phyloP scores from a whole-genome alignment of 1,284 basidiomycete genomes.

The Coniferiporia sulphurascens region DNA sequence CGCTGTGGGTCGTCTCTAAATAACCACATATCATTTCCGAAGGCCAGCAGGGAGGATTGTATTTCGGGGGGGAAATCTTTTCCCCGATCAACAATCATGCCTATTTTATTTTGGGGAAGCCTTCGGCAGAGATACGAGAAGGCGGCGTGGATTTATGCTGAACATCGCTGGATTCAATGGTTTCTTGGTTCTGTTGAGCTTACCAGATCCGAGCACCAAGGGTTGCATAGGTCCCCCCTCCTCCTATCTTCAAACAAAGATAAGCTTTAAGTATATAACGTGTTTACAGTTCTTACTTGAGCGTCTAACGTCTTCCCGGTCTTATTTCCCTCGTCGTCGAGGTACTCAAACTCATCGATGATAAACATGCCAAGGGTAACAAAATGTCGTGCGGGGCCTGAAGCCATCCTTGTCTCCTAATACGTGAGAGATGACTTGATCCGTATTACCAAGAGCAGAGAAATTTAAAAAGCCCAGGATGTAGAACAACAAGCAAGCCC shows the following conservation, averaged over 20 bases:
- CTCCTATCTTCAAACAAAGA: conserved; percentile 65
- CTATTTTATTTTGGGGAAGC: conserved; percentile 58
- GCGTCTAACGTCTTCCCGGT: conserved; percentile 40
- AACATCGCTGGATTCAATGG: not conserved
- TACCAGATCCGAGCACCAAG: conserved; percentile 82
- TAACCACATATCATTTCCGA: conserved; percentile 77
- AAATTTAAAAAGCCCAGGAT: not conserved
- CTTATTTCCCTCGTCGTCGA: conserved; percentile 49
- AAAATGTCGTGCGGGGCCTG: conserved; percentile 31
- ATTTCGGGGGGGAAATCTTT: conserved; percentile 68
- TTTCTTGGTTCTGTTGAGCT: conserved; percentile 14
- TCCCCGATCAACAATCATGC: conserved; percentile 84
- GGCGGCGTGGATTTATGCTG: not conserved
- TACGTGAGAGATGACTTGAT: not conserved
- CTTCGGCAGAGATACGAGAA: conserved; percentile 31
- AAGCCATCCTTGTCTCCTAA: not conserved
- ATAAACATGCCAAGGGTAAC: conserved; percentile 86
- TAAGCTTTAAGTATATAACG: not conserved
- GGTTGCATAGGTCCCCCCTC: conserved; percentile 78
- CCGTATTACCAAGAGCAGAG: too few relatives aligned
- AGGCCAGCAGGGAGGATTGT: conserved; percentile 51
- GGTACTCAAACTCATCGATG: conserved; percentile 73
- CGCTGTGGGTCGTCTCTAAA: conserved; percentile 57
- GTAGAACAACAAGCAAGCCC: not conserved
- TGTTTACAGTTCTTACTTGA: conserved; percentile 38